Evolutionary conservation across 495 filamentous ascomycete species (phyloP), one percentile per base, ranked within the genome.

Genomic region (Penicillium malachiteum): DNA sequence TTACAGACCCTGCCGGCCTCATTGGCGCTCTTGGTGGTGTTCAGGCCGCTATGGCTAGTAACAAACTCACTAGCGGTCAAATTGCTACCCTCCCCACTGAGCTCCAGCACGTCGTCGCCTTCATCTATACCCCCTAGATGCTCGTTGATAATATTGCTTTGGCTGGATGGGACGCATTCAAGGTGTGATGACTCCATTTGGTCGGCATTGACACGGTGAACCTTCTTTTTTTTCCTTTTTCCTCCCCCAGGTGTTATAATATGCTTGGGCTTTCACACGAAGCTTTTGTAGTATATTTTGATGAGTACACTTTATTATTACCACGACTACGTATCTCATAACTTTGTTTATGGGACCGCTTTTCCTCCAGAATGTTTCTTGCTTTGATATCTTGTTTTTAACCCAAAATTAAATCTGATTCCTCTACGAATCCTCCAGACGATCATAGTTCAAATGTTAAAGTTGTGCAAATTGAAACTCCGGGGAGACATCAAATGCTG

Each of bases 21-120:
- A 48, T 58, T 35, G 54, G 50, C 13, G 58, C 64, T 33, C 61
- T 67, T 11, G 45, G 14, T 30, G 57, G 52, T 48, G 55, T 67
- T 21, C 48, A 52, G 12, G 55, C 40, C 41, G 48, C 56, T 13
- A 49, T 59, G 40, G 32, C 52, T 6, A 51, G 46, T 17, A 58
- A 56, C 16, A 32, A 60, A 13, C 54, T 67, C 38, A 57, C 56
- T 34, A 43, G 47, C 7, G 48, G 40, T 32, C 50, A 64, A 11
- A 54, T 67, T 8, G 17, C 55, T 31, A 49, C 48, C 47, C 12
- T 64, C 7, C 61, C 61, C 21, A 47, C 21, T 41, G 55, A 56
- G 32, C 16, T 67, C 13, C 55, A 67, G 34, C 13, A 49, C 10
- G 54, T 65, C 14, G 42, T 65, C 17, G 51, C 53, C 44, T 48